phyloP scores from a whole-genome alignment of 352 stramenopile species.

The Globisporangium middletonii region DNA sequence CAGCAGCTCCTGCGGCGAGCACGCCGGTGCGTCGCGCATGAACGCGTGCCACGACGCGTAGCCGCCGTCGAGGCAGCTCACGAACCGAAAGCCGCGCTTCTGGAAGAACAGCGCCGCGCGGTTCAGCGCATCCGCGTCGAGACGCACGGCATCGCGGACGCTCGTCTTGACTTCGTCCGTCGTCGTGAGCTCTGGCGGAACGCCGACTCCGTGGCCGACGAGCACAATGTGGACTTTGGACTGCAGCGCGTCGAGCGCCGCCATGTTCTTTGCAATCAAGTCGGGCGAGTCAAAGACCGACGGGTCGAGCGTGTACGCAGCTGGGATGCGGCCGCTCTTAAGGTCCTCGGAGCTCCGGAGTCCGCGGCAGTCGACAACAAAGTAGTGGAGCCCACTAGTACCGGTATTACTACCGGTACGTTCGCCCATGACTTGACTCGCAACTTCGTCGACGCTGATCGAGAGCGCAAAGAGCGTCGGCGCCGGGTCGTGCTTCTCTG shows the following conservation, averaged over 20 bases:
- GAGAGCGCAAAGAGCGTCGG: constrained; percentile 61
- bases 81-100: constrained; percentile 78
- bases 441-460: constrained; percentile 66
- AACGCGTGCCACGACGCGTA: constrained; percentile 83
- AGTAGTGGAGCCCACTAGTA: constrained; percentile 38
- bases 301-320: constrained; percentile 69
- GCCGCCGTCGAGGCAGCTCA: constrained; percentile 66
- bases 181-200: constrained; percentile 51
- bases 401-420: constrained; percentile 10
- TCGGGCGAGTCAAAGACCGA: constrained; percentile 78
- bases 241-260: constrained; percentile 64
- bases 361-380: constrained; percentile 71
- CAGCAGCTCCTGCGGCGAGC: constrained; percentile 57
- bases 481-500: constrained; percentile 47
- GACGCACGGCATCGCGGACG: constrained; percentile 64
- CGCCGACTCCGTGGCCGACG: constrained; percentile 61
- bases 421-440: constrained; percentile 57
- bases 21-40: constrained; percentile 56
- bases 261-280: constrained; percentile 66
- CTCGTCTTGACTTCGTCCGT: constrained; percentile 68
- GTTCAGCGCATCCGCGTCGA: constrained; percentile 66
- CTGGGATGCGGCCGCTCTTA: constrained; percentile 71
- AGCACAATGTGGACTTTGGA: constrained; percentile 72
- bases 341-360: constrained; percentile 72
- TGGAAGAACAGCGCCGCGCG: constrained; percentile 77